These are phyloP conservation scores for Leucocoprinus leucothites DNA, from an alignment of 768 basidiomycete species.

Conservation along the genomic window DNA sequence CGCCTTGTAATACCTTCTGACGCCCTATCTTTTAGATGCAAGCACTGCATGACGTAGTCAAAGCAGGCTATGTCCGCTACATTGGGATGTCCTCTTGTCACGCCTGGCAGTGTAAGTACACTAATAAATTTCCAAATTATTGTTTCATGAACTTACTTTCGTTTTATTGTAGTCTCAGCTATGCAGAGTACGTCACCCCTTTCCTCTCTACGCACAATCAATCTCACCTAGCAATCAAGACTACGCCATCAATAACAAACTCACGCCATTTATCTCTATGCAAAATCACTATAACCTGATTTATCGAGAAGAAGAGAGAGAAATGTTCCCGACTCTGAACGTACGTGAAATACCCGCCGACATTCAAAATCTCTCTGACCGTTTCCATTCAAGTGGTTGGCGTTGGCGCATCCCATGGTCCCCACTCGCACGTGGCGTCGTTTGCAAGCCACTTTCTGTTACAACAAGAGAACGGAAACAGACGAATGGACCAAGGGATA, in stretches of 20 bases:
- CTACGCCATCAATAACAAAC: conserved; percentile 55
- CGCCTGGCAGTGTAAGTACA: conserved; percentile 52
- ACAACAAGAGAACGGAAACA: conserved; percentile 36
- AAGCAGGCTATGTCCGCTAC: conserved; percentile 60
- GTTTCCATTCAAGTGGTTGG: conserved; percentile 37
- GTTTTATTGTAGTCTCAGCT: conserved; percentile 32
- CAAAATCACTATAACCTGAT: conserved; percentile 60
- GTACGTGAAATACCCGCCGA: conserved; percentile 18
- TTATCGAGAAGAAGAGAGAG: conserved; percentile 64
- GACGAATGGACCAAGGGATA: conserved; percentile 27
- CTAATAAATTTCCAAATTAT: not conserved
- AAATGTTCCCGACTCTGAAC: conserved; percentile 58
- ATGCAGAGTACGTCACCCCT: conserved; percentile 47
- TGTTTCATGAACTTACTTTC: no score
- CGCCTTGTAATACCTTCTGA: no score
- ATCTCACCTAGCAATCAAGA: conserved; percentile 27
- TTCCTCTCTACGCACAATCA: not conserved
- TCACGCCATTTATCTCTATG: conserved; percentile 64
- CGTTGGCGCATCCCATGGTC: conserved; percentile 59
- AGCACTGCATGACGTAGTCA: conserved; percentile 63
- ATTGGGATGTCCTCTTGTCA: conserved; percentile 56
- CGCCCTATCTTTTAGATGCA: conserved; percentile 64
- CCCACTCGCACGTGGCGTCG: conserved; percentile 49
- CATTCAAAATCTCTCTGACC: not conserved
- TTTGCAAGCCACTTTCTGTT: conserved; percentile 40